These are phyloP conservation scores for Rubroshorea leprosula DNA, from an alignment of 345 rosid species.

Conservation along the genomic window DNA sequence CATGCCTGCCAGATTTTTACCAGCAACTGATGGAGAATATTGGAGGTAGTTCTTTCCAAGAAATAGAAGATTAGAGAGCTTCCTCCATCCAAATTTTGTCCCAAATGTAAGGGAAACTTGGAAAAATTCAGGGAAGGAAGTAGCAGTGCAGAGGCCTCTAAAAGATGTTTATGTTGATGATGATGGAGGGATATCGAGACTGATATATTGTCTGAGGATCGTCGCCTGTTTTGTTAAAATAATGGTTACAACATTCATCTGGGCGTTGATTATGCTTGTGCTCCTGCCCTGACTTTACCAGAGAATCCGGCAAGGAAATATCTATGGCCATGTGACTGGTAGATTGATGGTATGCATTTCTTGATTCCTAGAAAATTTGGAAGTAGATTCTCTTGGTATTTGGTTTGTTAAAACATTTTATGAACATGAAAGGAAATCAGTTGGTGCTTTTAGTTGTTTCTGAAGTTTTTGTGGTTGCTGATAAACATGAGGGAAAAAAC, in stretches of 20 bases:
- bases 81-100: slow-evolving; percentile 22
- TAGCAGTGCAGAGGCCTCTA: slow-evolving; percentile 1
- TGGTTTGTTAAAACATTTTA: too few species aligned
- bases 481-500: too few species aligned
- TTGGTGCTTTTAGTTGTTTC: too few species aligned
- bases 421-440: too few species aligned
- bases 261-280: slow-evolving; percentile 40
- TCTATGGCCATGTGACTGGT: slow-evolving; percentile 56
- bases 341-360: slow-evolving; percentile 43
- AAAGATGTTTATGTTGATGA: slow-evolving; percentile 28
- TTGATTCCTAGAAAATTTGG: neutral
- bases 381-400: neutral
- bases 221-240: slow-evolving; percentile 38
- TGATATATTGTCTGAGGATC: slow-evolving; percentile 41
- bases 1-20: neutral
- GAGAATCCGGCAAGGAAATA: slow-evolving; percentile 48
- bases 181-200: slow-evolving; percentile 36
- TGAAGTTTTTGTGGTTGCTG: too few species aligned
- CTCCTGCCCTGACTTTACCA: slow-evolving; percentile 47
- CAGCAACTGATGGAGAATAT: slow-evolving; percentile 25
- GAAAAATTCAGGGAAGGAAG: slow-evolving; percentile 16
- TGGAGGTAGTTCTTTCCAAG: slow-evolving; percentile 32
- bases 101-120: slow-evolving; percentile 14
- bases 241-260: slow-evolving; percentile 43
- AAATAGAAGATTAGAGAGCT: slow-evolving; percentile 43